Evolutionary conservation across 2,329 filamentous ascomycete species (phyloP), one percentile per base, ranked within the genome.

Genomic region (Parastagonospora avenae): DNA sequence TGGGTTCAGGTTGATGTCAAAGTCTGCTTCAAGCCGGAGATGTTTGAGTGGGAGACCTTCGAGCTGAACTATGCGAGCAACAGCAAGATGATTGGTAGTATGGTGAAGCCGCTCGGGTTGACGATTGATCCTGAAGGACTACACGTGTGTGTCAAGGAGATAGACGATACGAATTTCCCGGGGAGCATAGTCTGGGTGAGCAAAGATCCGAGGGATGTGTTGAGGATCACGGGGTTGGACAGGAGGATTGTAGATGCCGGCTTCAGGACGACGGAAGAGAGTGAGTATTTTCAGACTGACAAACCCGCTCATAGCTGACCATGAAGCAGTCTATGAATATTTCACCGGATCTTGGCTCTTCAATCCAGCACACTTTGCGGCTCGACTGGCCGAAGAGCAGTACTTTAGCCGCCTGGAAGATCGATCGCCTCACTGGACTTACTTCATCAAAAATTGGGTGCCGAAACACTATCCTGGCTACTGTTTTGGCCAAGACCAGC

Each of bases 1-100:
- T 64, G 47, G 44, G 49, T 66, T 11, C 63, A 70, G 39, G 51
- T 70, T 16, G 66, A 69, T 14, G 43, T 67, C 53, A 68, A 68
- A 29, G 43, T 68, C 2, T 64, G 57, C 50, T 57, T 59, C 31
- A 50, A 46, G 14, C 44, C 49, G 1, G 45, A 58, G 14, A 4
- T 54, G 2, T 70, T 68, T 27, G 46, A 52, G 7, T 70, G 64
- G 67, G 15, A 44, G n/a, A 35, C 39, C 1, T 68, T 69, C 14
- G 53, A 57, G 42, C 45, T 60, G 7, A 50, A 59, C 29, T 66
- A 68, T 39, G 62, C 63, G 2, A 67, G 60, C 6, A 57, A 54
- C 4, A 46, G 46, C 32, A 64, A 66, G 52, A 59, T 69, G 16
- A 33, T 69, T 9, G 64, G 62, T 4, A 62, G 57, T 16, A 63